Base-by-base conservation (phyloP, 1,139 yeast species). In the Magnusiomyces magnusii region DNA sequence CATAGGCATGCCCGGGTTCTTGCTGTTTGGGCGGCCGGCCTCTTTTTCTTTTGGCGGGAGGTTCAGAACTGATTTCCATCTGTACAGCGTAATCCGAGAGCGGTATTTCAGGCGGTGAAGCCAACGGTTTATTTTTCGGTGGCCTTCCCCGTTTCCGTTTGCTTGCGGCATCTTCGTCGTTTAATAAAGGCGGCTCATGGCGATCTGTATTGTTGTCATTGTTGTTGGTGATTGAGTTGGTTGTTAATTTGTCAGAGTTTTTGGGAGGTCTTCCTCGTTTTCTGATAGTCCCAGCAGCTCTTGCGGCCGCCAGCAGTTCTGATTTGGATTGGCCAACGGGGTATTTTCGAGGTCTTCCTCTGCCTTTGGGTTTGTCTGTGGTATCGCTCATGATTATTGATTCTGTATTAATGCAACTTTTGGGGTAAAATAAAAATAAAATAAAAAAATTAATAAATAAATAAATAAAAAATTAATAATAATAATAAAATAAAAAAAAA, bases 231-330 rank as follows among this genome's bases (percentile, higher is more conserved):
- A 13, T 31, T 31, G 36, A 7, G 10, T 7, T 13, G 7, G 36
- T 13, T 7, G 36, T n/a, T n/a, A 31, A 13, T 31, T 52, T 39
- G 17, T 5, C 47, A n/a, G 17, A n/a, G n/a, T n/a, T 47, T 39
- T 59, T 59, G 15, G 58, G 58, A 17, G 60, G 61, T n/a, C 61
- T 47, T n/a, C 61, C 61, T 7, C 61, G 58, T 9, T 56, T 52
- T 41, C 61, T 42, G 15, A 44, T 47, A 15, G 51, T 36, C 3
- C 61, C 61, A 28, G 52, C 53, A 42, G 54, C 58, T 41, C 60
- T 59, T 25, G 61, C 61, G 15, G 59, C 58, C 39, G 52, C 51
- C 34, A 57, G 55, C 39, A 54, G 52, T 41, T 59, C 61, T 15
- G 60, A 54, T 2, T 59, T 59, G 23, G 61, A 59, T 44, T 59